Evolutionary conservation across 495 filamentous ascomycete species (phyloP).

Genomic region (Thermochaetoides thermophila): DNA sequence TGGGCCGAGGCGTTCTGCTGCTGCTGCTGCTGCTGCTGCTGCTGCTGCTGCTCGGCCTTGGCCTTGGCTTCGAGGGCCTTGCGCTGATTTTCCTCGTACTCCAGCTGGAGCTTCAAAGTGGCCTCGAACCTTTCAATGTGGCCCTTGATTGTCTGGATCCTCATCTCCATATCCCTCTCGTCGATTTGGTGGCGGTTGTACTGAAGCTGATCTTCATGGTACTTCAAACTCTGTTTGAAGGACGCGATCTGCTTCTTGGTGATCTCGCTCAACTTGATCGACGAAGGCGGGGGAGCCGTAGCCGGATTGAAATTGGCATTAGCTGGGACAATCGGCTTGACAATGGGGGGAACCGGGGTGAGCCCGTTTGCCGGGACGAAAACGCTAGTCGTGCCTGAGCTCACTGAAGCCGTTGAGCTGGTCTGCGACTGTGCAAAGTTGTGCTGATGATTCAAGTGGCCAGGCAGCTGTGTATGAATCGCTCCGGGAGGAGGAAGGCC

Average conservation of each 20-base stretch:
- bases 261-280: constrained; percentile 33
- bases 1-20: background rate
- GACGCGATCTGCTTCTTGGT: constrained; percentile 31
- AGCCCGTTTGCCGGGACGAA: constrained; percentile 5
- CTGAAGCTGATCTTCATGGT: constrained; percentile 31
- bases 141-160: constrained; percentile 17
- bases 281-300: constrained; percentile 24
- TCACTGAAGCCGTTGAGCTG: constrained; percentile 6
- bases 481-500: too few relatives aligned
- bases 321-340: constrained; percentile 6
- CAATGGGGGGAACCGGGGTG: constrained; percentile 1
- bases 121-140: constrained; percentile 27
- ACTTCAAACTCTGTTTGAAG: constrained; percentile 31
- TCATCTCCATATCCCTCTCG: constrained; percentile 23
- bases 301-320: constrained; percentile 14
- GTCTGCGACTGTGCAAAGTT: constrained; percentile 1
- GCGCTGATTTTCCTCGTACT: constrained; percentile 19
- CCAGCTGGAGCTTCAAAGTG: constrained; percentile 19
- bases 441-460: background rate
- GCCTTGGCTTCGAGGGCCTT: constrained; percentile 8
- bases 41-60: background rate
- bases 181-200: constrained; percentile 38
- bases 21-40: background rate
- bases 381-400: too few relatives aligned
- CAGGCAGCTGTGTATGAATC: background rate